phyloP scores from a whole-genome alignment of 768 basidiomycete species.

The Leccinellum albellum region DNA sequence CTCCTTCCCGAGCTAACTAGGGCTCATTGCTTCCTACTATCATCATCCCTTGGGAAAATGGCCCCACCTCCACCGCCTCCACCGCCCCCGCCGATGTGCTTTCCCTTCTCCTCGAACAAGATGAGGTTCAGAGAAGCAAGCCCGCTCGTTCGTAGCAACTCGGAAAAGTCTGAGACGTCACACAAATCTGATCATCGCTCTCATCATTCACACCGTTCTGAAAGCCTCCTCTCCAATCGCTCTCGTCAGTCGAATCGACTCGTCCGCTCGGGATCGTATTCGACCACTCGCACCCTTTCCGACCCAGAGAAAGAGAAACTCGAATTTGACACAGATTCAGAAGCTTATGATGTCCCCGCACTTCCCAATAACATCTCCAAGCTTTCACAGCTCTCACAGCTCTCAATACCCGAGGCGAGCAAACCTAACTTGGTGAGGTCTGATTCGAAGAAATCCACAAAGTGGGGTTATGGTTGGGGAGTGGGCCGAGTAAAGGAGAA shows the following conservation, averaged over 20 bases:
- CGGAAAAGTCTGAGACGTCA: conserved; percentile 46
- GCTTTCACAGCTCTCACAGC: conserved; percentile 41
- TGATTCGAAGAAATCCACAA: conserved; percentile 55
- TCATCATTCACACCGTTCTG: conserved; percentile 28
- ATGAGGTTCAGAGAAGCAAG: conserved; percentile 27
- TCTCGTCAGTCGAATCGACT: conserved; percentile 27
- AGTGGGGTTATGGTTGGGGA: conserved; percentile 74
- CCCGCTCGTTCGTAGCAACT: conserved; percentile 32
- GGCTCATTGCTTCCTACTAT: conserved; percentile 17
- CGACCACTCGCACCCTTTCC: conserved; percentile 39
- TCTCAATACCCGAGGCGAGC: conserved; percentile 29
- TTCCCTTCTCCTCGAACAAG: conserved; percentile 45
- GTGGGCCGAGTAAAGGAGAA: conserved; percentile 51
- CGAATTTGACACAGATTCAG: conserved; percentile 59
- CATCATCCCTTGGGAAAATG: conserved; percentile 35
- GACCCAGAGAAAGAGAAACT: conserved; percentile 48
- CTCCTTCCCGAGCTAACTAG: conserved; percentile 14
- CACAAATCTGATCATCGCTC: conserved; percentile 26
- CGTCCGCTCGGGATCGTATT: conserved; percentile 41
- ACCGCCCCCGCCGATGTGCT: conserved; percentile 51
- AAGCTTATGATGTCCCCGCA: conserved; percentile 46
- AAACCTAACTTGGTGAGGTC: conserved; percentile 49
- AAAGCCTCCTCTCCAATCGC: conserved; percentile 16
- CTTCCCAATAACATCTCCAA: conserved; percentile 34
- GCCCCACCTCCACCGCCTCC: conserved; percentile 48